Percentiles rank a stretch among this genome's conserved stretches.
These are phyloP conservation scores for Przewalskia tangutica DNA, from an alignment of 257 asterid genomes.

Conservation along the genomic window DNA sequence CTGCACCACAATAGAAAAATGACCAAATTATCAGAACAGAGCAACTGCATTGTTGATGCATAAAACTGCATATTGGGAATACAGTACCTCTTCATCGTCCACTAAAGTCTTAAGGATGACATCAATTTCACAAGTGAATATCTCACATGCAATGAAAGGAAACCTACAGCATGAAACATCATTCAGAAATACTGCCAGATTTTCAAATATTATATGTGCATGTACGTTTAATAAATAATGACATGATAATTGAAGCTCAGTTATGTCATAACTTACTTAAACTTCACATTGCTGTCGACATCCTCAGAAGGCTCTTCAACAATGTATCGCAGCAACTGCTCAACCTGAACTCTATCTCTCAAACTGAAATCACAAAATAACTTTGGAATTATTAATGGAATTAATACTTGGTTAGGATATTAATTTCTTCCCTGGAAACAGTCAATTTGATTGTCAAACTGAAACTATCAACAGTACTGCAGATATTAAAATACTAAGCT, in stretches of 20 bases:
- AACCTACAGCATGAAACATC: slow-evolving; percentile 43
- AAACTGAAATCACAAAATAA: slow-evolving; percentile 44
- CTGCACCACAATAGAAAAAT: slow-evolving; percentile 29
- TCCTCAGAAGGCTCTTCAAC: slow-evolving; percentile 80
- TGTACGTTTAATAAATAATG: neutral
- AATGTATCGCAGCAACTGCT: slow-evolving; percentile 71
- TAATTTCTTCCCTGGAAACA: neutral
- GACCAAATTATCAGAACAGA: slow-evolving; percentile 8
- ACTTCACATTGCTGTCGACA: slow-evolving; percentile 72
- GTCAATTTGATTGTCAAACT: neutral
- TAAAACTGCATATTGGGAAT: neutral
- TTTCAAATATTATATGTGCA: slow-evolving; percentile 10
- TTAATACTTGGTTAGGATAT: neutral
- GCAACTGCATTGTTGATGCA: slow-evolving; percentile 3
- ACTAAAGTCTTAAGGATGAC: slow-evolving; percentile 92
- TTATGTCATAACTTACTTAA: slow-evolving; percentile 52
- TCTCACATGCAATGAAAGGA: slow-evolving; percentile 95
- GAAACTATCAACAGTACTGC: neutral
- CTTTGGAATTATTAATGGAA: neutral
- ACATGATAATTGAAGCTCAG: neutral
- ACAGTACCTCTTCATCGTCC: slow-evolving; percentile 83
- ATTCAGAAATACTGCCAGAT: neutral
- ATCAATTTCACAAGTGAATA: slow-evolving; percentile 94
- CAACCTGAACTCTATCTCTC: slow-evolving; percentile 87
- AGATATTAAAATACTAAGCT: neutral